Base-by-base conservation (phyloP, 495 filamentous ascomycete species). In the Xylaria castorea region DNA sequence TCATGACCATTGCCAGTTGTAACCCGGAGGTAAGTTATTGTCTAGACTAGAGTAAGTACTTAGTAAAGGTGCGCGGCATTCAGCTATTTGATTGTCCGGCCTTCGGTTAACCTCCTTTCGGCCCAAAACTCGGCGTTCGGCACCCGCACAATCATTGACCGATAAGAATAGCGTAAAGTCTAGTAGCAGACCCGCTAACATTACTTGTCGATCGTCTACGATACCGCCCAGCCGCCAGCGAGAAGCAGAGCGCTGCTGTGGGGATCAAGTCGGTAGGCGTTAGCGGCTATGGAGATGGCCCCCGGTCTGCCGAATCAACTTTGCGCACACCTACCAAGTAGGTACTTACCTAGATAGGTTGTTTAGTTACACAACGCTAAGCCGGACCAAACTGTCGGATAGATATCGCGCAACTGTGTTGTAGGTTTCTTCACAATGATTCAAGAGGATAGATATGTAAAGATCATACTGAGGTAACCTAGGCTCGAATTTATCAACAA, bases 371-470 rank as follows among this genome's bases (percentile, higher is more conserved):
- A 64, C 58, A 36, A 34, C 68, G n/a, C 46, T 71, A 71, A 44
- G 14, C 57, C 22, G 14, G 58, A 27, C 69, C 69, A 71, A 57
- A 55, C 69, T 65, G 61, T 65, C 60, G 69, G 61, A 71, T 64
- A 30, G 14, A 42, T 7, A 36, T 51, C 46, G 46, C n/a, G n/a
- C 36, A 32, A 18, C 27, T 6, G 18, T 34, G n/a, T 42, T 34
- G 18, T 44, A 30, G 7, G 9, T 25, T 50, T 8, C 11, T 64
- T 44, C 36, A 64, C 38, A 25, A 34, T 64, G 2, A 40, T 64
- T 42, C n/a, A 30, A 42, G 16, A 25, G 61, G 12, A 14, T 22
- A 20, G 61, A 27, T 36, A 11, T 40, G 8, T 62, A 11, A 42
- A 57, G 34, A 20, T 20, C 32, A 36, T 30, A 44, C 20, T 16